A percentile compares a stretch with the other conserved stretches of the same genome.
These are phyloP conservation scores for Metarhizium sp. DNA, from an alignment of 2,329 filamentous ascomycete genomes.

Conservation along the genomic window DNA sequence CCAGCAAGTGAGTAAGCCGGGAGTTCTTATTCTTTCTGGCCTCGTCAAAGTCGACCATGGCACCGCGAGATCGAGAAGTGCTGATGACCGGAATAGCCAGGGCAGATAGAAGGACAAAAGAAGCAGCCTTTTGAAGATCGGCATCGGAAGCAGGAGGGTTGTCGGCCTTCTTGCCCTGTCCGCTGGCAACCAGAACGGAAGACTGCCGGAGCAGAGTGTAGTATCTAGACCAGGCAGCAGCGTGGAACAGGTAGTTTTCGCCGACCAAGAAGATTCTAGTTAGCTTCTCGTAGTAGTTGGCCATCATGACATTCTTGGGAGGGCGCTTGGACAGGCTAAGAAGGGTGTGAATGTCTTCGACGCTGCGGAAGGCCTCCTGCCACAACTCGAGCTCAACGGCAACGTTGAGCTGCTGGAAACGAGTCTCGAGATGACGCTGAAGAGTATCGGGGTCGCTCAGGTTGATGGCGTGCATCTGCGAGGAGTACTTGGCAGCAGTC, in stretches of 20 bases:
- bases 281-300: conserved; percentile 99
- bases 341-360: conserved; percentile 97
- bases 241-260: conserved; percentile 99
- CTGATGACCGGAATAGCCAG: conserved; percentile 99
- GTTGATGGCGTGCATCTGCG: conserved; percentile 99
- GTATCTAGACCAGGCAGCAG: conserved; percentile 93
- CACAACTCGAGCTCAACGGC: conserved; percentile 96
- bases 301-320: conserved; percentile 99
- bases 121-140: conserved; percentile 88
- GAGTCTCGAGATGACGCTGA: conserved; percentile 93
- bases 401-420: conserved; percentile 97
- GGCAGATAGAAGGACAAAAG: conserved; percentile 89
- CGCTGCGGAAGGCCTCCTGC: conserved; percentile 99
- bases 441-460: conserved; percentile 94
- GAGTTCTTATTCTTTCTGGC: conserved; percentile 98
- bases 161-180: conserved; percentile 86
- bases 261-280: conserved; percentile 97
- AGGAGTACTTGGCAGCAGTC: conserved; percentile 97
- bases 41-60: conserved; percentile 93
- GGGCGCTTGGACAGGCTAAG: conserved; percentile 96
- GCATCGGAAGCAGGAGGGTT: conserved; percentile 84
- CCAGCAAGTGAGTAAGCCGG: conserved; percentile 87
- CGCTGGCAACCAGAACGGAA: conserved; percentile 68
- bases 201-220: conserved; percentile 94
- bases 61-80: conserved; percentile 90